These are phyloP conservation scores for Mollisiaceae sp. DNA, from an alignment of 2,329 filamentous ascomycete species.

Conservation along the genomic window DNA sequence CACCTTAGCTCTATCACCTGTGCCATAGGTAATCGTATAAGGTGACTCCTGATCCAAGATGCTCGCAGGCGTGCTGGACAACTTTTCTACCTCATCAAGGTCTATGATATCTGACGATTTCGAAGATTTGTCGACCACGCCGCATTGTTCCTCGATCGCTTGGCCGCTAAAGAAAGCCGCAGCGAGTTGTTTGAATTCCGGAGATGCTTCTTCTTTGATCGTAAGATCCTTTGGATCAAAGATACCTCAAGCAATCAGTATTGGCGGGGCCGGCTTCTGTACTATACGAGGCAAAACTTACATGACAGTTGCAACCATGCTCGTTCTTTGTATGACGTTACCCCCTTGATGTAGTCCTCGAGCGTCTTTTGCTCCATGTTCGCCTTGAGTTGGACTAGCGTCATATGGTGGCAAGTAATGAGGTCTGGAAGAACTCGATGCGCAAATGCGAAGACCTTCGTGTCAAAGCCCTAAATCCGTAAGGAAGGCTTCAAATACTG, in stretches of 20 bases:
- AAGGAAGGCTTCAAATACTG: neutral
- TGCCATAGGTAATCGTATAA: conserved; percentile 14
- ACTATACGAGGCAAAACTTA: neutral
- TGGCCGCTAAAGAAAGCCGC: conserved; percentile 26
- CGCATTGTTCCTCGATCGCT: conserved; percentile 4
- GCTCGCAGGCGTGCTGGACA: neutral
- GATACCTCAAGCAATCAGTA: neutral
- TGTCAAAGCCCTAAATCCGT: neutral
- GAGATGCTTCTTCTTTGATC: neutral
- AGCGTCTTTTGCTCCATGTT: neutral
- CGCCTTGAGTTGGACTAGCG: neutral
- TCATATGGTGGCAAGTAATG: neutral
- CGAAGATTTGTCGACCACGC: neutral
- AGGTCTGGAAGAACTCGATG: neutral
- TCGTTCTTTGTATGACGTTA: neutral
- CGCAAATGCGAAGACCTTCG: neutral
- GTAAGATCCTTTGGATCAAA: neutral
- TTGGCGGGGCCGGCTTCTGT: neutral
- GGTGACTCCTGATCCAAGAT: neutral
- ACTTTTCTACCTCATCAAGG: neutral
- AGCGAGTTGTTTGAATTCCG: conserved; percentile 23
- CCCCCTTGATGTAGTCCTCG: neutral
- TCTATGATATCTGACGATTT: neutral
- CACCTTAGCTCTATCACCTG: conserved; percentile 18
- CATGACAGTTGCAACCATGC: neutral